Evolutionary conservation across 2,329 filamentous ascomycete species (phyloP).

Genomic region (Coniella lustricola): DNA sequence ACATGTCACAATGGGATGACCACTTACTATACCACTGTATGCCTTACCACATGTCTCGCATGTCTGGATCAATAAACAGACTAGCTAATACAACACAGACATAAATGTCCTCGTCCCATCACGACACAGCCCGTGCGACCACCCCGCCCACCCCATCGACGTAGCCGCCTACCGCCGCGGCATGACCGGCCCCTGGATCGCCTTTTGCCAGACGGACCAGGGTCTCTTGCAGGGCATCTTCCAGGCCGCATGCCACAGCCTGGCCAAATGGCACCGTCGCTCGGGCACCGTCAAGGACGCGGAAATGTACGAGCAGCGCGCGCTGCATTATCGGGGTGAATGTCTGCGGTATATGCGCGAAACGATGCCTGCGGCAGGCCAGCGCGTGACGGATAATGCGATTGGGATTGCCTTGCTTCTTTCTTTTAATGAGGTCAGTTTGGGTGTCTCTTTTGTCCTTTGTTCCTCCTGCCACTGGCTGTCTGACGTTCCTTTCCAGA

Average conservation of each 20-base stretch:
- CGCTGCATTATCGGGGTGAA: conserved; percentile 2
- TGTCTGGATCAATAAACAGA: background rate
- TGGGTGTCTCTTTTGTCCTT: background rate
- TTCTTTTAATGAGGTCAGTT: conserved; percentile 7
- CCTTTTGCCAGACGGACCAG: conserved; percentile 5
- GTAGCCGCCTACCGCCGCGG: background rate
- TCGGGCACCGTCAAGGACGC: background rate
- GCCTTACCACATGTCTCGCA: conserved; percentile 3
- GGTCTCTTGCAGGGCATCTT: conserved; percentile 6
- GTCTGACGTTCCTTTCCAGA: no score
- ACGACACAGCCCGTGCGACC: conserved; percentile 5
- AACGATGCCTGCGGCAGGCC: background rate
- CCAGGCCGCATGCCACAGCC: background rate
- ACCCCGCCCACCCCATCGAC: background rate
- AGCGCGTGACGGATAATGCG: background rate
- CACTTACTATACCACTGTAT: conserved; percentile 7
- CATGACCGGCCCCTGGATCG: background rate
- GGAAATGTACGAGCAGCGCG: background rate
- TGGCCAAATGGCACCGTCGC: background rate
- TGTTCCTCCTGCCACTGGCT: no score
- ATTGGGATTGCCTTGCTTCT: conserved; percentile 3
- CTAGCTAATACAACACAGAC: background rate
- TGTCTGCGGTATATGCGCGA: conserved; percentile 5
- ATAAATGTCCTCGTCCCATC: conserved; percentile 2
- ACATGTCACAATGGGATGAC: conserved; percentile 1